These are phyloP conservation scores for Medicago ruthenica DNA, from an alignment of 306 rosid genomes.

Conservation along the genomic window DNA sequence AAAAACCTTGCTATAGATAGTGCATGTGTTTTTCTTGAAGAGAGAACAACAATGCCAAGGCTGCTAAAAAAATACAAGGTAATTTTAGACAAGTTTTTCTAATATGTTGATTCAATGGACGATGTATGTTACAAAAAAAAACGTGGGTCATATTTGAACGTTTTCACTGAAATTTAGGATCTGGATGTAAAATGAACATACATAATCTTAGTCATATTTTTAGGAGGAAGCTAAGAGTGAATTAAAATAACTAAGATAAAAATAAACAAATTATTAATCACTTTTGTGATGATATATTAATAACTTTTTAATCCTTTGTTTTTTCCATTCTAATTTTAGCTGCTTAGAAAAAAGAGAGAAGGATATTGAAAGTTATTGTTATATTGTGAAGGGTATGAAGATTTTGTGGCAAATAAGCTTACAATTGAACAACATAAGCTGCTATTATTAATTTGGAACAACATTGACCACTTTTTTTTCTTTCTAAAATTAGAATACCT, in stretches of 20 bases:
- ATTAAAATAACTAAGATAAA: neutral
- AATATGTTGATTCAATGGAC: neutral
- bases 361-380: slow-evolving; percentile 23
- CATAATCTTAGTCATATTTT: neutral
- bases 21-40: no score
- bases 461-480: slow-evolving; percentile 38
- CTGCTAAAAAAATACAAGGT: no score
- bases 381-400: neutral
- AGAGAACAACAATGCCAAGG: no score
- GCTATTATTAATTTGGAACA: neutral
- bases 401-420: slow-evolving; percentile 45
- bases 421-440: slow-evolving; percentile 16
- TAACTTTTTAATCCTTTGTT: no score
- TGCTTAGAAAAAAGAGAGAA: slow-evolving; percentile 36
- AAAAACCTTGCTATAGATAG: no score
- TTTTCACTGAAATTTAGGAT: slow-evolving; percentile 13
- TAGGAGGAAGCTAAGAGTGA: neutral
- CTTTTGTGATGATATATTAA: no score
- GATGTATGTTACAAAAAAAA: neutral
- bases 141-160: no score
- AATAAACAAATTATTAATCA: neutral
- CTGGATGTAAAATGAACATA: neutral
- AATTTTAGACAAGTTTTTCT: no score
- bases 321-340: slow-evolving; percentile 23
- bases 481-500: slow-evolving; percentile 55